A percentile compares a stretch with the other conserved stretches of the same genome.
Conservation (phyloP, 2,329 filamentous ascomycete genomes). For the Cercospora zeae-maydis region DNA sequence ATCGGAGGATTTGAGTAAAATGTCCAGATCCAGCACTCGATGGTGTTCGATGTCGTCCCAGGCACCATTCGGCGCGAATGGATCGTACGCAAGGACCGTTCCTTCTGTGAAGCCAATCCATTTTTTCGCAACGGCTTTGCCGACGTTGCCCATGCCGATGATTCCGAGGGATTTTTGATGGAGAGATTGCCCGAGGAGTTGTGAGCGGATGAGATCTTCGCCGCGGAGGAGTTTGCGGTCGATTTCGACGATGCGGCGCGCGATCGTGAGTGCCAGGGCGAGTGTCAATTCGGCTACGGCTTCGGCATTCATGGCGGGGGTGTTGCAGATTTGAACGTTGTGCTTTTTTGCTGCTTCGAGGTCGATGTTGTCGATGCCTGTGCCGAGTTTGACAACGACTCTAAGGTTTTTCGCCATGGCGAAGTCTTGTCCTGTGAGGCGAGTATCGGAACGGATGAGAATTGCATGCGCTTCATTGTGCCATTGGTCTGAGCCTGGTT, state of each 20-base stretch:
- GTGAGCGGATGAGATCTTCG: slow-evolving; percentile 29
- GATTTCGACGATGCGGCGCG: slow-evolving; percentile 34
- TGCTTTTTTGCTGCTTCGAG: slow-evolving; percentile 43
- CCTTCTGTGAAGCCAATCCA: slow-evolving; percentile 36
- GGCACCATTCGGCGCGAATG: slow-evolving; percentile 28
- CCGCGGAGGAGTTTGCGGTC: slow-evolving; percentile 27
- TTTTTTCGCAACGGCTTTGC: slow-evolving; percentile 36
- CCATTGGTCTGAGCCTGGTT: slow-evolving; percentile 21
- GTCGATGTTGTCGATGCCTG: slow-evolving; percentile 49
- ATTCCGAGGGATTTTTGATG: slow-evolving; percentile 38
- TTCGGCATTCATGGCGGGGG: slow-evolving; percentile 45
- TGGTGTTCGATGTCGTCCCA: slow-evolving; percentile 29
- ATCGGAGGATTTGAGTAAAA: slow-evolving; percentile 35
- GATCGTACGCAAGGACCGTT: slow-evolving; percentile 38
- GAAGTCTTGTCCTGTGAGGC: slow-evolving; percentile 26
- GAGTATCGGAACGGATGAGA: slow-evolving; percentile 29
- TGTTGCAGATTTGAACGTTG: slow-evolving; percentile 48
- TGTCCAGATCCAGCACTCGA: slow-evolving; percentile 32
- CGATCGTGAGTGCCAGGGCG: slow-evolving; percentile 33
- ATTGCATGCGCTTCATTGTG: slow-evolving; percentile 26
- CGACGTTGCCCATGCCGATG: slow-evolving; percentile 42
- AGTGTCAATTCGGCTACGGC: slow-evolving; percentile 39
- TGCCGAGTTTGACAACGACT: slow-evolving; percentile 47
- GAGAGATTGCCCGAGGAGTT: slow-evolving; percentile 32
- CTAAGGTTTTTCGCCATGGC: slow-evolving; percentile 37